Base-by-base conservation (phyloP, 2,329 filamentous ascomycete genomes). In the Chaetomium sp. region DNA sequence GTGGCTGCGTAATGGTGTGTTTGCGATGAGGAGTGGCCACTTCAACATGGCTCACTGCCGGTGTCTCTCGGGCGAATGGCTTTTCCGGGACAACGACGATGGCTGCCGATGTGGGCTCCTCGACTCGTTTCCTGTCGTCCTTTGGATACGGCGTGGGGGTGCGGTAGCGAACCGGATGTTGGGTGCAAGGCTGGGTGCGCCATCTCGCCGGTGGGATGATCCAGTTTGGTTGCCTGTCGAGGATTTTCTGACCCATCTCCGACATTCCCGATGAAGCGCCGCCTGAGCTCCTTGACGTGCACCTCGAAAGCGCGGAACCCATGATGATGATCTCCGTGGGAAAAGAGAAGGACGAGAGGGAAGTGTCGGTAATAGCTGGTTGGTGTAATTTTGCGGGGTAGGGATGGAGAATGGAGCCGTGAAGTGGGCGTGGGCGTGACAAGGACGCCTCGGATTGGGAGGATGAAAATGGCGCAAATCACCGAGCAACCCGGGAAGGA, bases 111-210 rank as follows among this genome's bases (percentile, higher is more conserved):
- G 29, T 3, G 50, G 33, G 19, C 13, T 66, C 59, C 1, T 58
- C 42, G 1, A 61, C 29, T 13, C 53, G 59, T 60, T 67, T 68
- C 49, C 67, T 65, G 57, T 64, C 59, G 8, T 65, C 60, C 33
- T 68, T 68, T 5, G 67, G 67, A 19, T 68, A 68, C 8, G 67
- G 67, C n/a, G 67, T 68, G 13, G 67, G 67, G 1, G 67, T 67
- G 25, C 67, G 67, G 59, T 68, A 68, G 49, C 67, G 67, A 13
- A 65, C 62, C 2, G 64, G 67, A 12, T 65, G 64, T 27, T 59
- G 56, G 29, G 8, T 29, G 42, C 31, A 57, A 31, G 50, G 49
- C 16, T 60, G 59, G n/a, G 55, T 49, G 16, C 64, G 53, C 62
- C 67, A 68, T 50, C 53, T 57, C 4, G 64, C 42, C 0, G 67